Evolutionary conservation across 1,139 yeast species (phyloP), one percentile per base, ranked within the genome.

Genomic region (Eremothecium sinecaudum): DNA sequence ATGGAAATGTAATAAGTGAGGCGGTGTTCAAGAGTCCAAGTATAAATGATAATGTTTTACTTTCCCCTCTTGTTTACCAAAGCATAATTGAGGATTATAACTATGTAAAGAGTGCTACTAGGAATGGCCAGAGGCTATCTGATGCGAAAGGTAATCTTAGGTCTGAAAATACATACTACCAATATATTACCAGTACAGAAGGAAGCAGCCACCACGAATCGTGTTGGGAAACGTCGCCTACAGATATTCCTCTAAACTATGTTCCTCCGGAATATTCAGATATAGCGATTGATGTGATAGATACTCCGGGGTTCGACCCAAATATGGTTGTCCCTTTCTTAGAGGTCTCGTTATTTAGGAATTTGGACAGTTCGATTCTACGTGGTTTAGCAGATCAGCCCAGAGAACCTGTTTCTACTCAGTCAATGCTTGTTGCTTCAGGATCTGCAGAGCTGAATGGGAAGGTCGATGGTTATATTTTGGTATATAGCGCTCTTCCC

Each of bases 391-490:
- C 82, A 5, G 68, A 75, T 44, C 81, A 73, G 42, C 83, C 84
- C 2, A 56, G 83, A 27, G 59, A 65, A 38, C 75, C 78, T 3
- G 80, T 74, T 0, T 67, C 73, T 24, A 75, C 84, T 5, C 75
- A 73, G 38, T 81, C 86, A 3, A 53, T 80, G 37, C 56, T 80
- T 10, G 82, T 78, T 4, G 87, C 84, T 4, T 75, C 83, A 33
- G 90, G 90, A 1, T 82, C 86, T 2, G 71, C 82, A 34, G 87
- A 79, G 41, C 57, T 80, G 43, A 79, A 79, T 51, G 86, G 84
- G 2, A 64, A 71, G 25, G 67, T 79, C n/a, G 79, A 78, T 52
- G 87, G 86, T 0, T 80, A 80, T 51, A 64, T 79, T 32, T 65
- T 78, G 28, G 75, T 76, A 24, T 79, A 78, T 52, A 71, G 78